phyloP scores from a whole-genome alignment of 2,329 filamentous ascomycete species.

The Biscogniauxia marginata region DNA sequence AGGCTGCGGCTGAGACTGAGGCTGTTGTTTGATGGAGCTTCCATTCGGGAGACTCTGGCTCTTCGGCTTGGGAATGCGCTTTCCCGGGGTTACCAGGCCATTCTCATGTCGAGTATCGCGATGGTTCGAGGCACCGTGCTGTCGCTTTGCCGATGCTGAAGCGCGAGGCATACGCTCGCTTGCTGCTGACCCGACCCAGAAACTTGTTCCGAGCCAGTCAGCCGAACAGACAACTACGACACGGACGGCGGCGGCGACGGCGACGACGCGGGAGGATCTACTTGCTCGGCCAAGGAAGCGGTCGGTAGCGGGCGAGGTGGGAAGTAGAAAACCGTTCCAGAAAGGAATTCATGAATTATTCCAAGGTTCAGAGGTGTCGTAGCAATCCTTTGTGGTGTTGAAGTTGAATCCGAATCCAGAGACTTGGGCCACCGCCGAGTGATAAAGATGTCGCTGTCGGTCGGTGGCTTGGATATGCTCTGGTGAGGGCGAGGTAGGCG shows the following conservation, averaged over 20 bases:
- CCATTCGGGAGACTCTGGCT: constrained; percentile 45
- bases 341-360: constrained; percentile 8
- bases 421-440: neutral
- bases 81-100: constrained; percentile 78
- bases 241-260: constrained; percentile 4
- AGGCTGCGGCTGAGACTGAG: constrained; percentile 10
- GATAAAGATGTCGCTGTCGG: neutral
- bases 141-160: constrained; percentile 59
- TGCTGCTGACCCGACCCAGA: constrained; percentile 43
- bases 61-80: constrained; percentile 52
- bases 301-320: constrained; percentile 1
- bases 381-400: neutral
- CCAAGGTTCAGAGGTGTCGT: neutral
- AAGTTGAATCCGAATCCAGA: no score
- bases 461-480: neutral
- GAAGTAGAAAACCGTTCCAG: constrained; percentile 1
- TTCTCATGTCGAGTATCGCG: constrained; percentile 81
- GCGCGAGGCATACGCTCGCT: constrained; percentile 59
- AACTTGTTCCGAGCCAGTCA: constrained; percentile 45
- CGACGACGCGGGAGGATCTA: neutral
- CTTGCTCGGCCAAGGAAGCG: neutral
- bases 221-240: constrained; percentile 28
- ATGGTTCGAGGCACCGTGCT: constrained; percentile 59
- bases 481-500: neutral
- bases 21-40: constrained; percentile 17